Evolutionary conservation across 2,329 filamentous ascomycete species (phyloP), one percentile per base, ranked within the genome.

Genomic region (Penicillium sp.): DNA sequence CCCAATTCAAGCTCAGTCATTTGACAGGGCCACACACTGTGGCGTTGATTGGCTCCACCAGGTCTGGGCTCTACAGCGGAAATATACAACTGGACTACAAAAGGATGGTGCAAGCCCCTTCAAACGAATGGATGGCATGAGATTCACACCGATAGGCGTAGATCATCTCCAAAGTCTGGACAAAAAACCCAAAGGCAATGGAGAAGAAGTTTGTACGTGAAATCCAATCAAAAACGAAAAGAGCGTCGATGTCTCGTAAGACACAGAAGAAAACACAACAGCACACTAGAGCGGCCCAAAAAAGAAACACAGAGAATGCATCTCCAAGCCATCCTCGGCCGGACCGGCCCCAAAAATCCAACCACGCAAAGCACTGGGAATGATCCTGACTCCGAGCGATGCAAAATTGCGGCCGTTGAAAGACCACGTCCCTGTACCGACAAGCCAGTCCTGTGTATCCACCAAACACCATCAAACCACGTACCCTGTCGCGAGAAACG

Each of bases 381-480:
- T 37, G 38, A 44, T 42, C 47, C 48, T 34, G 47, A 52, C 50
- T 50, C 50, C 50, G 35, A 51, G 45, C 35, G 42, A 52, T 52
- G 50, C 45, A 48, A 46, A 41, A 22, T 5, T 25, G 12, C 22
- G 15, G 16, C 32, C n/a, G 25, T 29, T 30, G 27, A 37, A 30
- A n/a, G 16, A 20, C 16, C 37, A 5, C n/a, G 14, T 18, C 44
- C 39, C 38, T 49, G 40, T 41, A 47, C 41, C 42, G 35, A 50
- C 33, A 45, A 47, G 37, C 40, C 44, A 42, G 43, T 40, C 40
- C 46, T 25, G 40, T 37, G 47, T 40, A 48, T 50, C 37, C 34
- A 38, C 39, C 26, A 44, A 52, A 41, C 37, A 44, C 47, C 48
- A 22, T 31, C 39, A 44, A 40, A 42, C 35, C 38, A 44, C 44